A percentile compares a stretch with the other conserved stretches of the same genome.
Evolutionary conservation across 768 basidiomycete species (phyloP).

Genomic region (Epithele typhae): DNA sequence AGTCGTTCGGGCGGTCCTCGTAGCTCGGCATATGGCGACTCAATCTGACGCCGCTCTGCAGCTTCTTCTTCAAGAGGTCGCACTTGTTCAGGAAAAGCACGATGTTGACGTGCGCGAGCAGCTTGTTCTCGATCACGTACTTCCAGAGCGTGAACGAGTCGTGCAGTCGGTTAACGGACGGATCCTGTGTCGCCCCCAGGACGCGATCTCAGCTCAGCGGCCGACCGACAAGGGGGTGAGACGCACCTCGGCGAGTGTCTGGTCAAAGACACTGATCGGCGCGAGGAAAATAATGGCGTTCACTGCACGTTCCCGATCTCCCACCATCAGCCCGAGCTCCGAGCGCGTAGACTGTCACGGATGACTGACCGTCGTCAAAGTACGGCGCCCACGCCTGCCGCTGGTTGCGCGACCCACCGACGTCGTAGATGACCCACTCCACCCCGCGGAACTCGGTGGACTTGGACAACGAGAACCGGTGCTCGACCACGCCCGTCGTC

Average conservation of each 20-base stretch:
- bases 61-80: conserved; percentile 73
- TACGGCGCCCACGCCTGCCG: conserved; percentile 87
- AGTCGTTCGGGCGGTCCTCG: conserved; percentile 69
- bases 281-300: conserved; percentile 88
- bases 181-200: conserved; percentile 46
- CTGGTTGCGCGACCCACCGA: conserved; percentile 77
- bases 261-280: conserved; percentile 85
- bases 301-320: conserved; percentile 38
- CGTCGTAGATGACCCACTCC: conserved; percentile 83
- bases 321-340: neutral
- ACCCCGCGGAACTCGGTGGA: conserved; percentile 45
- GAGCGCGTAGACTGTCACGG: conserved; percentile 8
- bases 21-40: conserved; percentile 68
- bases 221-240: neutral
- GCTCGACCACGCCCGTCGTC: conserved; percentile 78
- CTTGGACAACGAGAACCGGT: conserved; percentile 64
- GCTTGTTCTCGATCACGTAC: conserved; percentile 63
- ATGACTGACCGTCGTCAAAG: conserved; percentile 70
- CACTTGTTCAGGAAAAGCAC: conserved; percentile 82
- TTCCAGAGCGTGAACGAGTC: conserved; percentile 79
- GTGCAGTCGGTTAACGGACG: conserved; percentile 69
- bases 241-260: conserved; percentile 70
- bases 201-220: neutral
- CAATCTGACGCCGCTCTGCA: conserved; percentile 71
- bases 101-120: conserved; percentile 71